These are phyloP conservation scores for Alternaria postmessia DNA, from an alignment of 2,329 filamentous ascomycete species.

Conservation along the genomic window DNA sequence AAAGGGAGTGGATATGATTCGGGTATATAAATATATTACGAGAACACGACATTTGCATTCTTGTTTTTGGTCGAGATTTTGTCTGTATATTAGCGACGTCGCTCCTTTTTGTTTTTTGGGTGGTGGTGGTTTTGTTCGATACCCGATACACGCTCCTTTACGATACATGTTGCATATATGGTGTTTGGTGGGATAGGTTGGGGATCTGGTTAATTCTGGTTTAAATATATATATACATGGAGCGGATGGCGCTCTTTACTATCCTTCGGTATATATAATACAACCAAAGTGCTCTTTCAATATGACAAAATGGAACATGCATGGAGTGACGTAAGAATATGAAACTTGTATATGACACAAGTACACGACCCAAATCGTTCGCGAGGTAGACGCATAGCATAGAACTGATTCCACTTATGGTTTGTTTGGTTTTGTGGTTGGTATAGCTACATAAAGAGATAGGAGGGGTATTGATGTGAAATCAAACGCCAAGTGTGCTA, in stretches of 20 bases:
- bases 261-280: slow-evolving; percentile 6
- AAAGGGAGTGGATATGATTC: background rate
- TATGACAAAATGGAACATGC: background rate
- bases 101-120: background rate
- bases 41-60: background rate
- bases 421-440: background rate
- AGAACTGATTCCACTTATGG: fast-evolving
- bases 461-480: slow-evolving; percentile 3
- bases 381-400: background rate
- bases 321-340: background rate
- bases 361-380: background rate
- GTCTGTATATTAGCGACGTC: background rate
- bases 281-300: background rate
- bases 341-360: no score
- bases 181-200: background rate
- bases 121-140: background rate
- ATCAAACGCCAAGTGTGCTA: slow-evolving; percentile 4
- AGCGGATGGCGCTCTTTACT: slow-evolving; percentile 6
- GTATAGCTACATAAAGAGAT: background rate
- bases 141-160: slow-evolving; percentile 6
- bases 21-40: background rate
- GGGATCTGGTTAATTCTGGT: background rate
- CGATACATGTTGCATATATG: background rate
- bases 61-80: background rate
- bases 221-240: background rate